Evolutionary conservation across 2,329 filamentous ascomycete genomes (phyloP).

Genomic region (Helminthosporium solani): DNA sequence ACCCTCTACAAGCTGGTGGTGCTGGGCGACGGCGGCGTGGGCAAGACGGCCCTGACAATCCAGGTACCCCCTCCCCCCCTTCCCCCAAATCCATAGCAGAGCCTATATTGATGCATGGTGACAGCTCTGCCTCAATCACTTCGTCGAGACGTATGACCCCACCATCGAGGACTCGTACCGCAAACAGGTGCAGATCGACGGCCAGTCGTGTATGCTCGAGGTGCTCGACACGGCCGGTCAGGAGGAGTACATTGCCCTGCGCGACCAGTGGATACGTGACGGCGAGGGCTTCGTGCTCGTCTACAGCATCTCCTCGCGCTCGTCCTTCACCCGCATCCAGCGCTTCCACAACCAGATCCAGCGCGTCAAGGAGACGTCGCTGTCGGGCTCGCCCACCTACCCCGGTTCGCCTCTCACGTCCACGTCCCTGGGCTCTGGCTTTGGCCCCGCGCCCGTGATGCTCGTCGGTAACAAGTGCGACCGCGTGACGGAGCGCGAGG

Average conservation of each 20-base stretch:
- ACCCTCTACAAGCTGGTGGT: constrained; percentile 95
- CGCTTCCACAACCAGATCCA: constrained; percentile 97
- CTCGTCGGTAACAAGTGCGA: constrained; percentile 98
- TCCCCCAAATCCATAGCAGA: neutral
- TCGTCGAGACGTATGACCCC: constrained; percentile 84
- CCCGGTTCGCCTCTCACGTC: constrained; percentile 70
- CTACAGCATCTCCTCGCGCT: constrained; percentile 96
- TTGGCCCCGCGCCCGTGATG: constrained; percentile 86
- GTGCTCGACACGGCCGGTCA: constrained; percentile 96
- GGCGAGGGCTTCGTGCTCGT: constrained; percentile 97
- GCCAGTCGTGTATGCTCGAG: constrained; percentile 95
- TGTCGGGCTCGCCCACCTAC: constrained; percentile 71
- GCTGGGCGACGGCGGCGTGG: constrained; percentile 88
- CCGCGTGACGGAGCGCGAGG: constrained; percentile 90
- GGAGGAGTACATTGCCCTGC: constrained; percentile 94
- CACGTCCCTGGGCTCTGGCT: constrained; percentile 54
- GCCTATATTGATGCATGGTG: neutral
- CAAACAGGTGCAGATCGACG: constrained; percentile 80
- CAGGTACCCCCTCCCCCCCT: constrained; percentile 51
- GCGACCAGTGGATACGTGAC: constrained; percentile 98
- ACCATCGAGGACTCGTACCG: constrained; percentile 70
- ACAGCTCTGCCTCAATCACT: constrained; percentile 93
- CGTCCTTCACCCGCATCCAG: constrained; percentile 92
- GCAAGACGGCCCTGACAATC: constrained; percentile 91
- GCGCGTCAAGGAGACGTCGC: constrained; percentile 87